Base-by-base conservation (phyloP, 176 grass and related monocot species). In the Carex myosuroides region DNA sequence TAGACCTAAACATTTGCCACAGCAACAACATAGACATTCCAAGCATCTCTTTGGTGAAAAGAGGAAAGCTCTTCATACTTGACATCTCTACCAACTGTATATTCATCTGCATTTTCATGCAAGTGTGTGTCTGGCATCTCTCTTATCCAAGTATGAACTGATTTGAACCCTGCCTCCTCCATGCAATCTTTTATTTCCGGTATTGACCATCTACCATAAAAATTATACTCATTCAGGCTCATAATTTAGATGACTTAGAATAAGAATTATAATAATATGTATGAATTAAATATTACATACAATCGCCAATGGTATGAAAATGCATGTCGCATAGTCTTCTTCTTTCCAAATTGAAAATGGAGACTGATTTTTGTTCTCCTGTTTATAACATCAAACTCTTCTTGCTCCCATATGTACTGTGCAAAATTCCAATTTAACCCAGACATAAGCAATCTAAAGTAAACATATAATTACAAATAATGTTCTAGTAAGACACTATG, bases 381-480 rank as follows among this genome's bases (percentile, higher is more conserved):
- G 84, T 91, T 91, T 85, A 98, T 56, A 44, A 98, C 89, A 90
- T 98, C 89, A 87, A 98, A 98, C 59, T 98, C 92, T 86, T 90
- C 91, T 90, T 98, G 91, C 85, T 98, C 92, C 91, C 92, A 98
- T 56, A 95, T 90, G 91, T 98, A 93, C 89, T 98, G 88, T 64
- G 69, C 16, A 20, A 39, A 84, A 72, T 77, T 18, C 21, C 5
- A 77, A 78, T 71, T 84, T 78, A 46, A 68, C 4, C 5, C 5
- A 42, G 46, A 63, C 37, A 54, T 32, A 29, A 61, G 58, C n/a
- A 63, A 65, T 64, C 48, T 32, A 17, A 54, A 17, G 3, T 66
- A 62, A 14, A 71, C 53, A 32, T 0, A 39, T 70, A 21, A 73
- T 29, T 3, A n/a, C 77, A 57, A 64, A 10, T n/a, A 80, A 11